Conservation (phyloP, 176 grass and related monocot genomes). For the Eremochloa ophiuroides region DNA sequence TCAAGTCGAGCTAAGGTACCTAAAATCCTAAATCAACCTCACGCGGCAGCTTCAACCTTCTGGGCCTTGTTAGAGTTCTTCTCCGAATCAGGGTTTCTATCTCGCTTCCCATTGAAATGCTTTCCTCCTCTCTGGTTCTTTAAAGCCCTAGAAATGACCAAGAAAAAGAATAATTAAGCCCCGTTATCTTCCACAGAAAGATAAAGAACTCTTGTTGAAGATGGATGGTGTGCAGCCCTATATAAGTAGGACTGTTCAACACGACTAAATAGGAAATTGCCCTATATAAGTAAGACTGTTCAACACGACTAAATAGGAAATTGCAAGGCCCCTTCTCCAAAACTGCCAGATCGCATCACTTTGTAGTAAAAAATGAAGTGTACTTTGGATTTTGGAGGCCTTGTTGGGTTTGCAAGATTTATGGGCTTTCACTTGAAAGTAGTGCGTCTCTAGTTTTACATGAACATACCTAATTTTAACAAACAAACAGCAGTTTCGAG, state of each 20-base stretch:
- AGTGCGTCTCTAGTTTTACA: neutral
- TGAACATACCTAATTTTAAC: neutral
- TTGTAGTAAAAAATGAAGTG: no score
- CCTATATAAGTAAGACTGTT: neutral
- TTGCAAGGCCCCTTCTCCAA: neutral
- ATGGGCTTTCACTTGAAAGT: neutral
- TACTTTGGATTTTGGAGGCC: no score
- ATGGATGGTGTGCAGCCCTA: neutral
- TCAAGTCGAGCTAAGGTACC: neutral
- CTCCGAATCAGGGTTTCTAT: neutral
- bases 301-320: neutral
- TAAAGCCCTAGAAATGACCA: slow-evolving; percentile 20
- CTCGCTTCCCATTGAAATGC: slow-evolving; percentile 42
- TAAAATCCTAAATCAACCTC: slow-evolving; percentile 23
- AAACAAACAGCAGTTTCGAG: neutral
- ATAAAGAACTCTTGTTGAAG: neutral
- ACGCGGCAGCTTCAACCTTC: slow-evolving; percentile 33
- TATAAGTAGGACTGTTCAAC: neutral
- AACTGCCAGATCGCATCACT: neutral
- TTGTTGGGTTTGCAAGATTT: neutral
- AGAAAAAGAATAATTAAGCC: neutral
- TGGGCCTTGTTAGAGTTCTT: slow-evolving; percentile 28
- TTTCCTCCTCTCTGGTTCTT: slow-evolving; percentile 43
- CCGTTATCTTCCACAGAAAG: neutral
- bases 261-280: neutral